Percentiles rank a stretch among this genome's conserved stretches.
Conservation (phyloP, 140 eudicot genomes). For the Senecio squalidus region DNA sequence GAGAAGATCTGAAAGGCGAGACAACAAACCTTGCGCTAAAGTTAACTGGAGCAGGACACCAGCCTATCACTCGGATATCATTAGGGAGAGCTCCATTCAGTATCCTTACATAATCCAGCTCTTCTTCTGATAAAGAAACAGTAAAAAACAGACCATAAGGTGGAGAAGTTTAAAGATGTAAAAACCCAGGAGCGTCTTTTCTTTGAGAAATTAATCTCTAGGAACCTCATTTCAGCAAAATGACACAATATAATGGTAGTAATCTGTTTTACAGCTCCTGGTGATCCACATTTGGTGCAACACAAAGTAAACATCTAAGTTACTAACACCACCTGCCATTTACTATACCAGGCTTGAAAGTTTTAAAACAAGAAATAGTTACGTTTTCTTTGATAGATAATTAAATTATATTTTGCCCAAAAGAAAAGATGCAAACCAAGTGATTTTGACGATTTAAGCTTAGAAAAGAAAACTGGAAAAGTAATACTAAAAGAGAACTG, state of each 20-base stretch:
- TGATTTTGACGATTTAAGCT: no score
- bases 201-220: no score
- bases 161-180: not conserved
- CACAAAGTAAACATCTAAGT: no score
- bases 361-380: not conserved
- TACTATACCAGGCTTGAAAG: not conserved
- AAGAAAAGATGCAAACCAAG: no score
- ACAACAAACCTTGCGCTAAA: constrained; percentile 86
- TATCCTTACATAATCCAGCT: constrained; percentile 76
- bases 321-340: constrained; percentile 4
- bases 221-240: no score
- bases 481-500: constrained; percentile 1
- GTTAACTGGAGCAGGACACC: constrained; percentile 78
- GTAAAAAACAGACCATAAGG: not conserved
- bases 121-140: constrained; percentile 41
- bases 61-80: constrained; percentile 83
- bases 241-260: no score
- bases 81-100: constrained; percentile 79
- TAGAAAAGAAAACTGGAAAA: no score
- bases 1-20: constrained; percentile 8
- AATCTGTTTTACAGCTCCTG: not conserved
- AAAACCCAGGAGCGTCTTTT: no score
- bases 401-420: not conserved
- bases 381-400: not conserved
- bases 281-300: not conserved